Evolutionary conservation across 768 basidiomycete genomes (phyloP), one percentile per base, ranked within the genome.

Genomic region (Kwoniella europaea): DNA sequence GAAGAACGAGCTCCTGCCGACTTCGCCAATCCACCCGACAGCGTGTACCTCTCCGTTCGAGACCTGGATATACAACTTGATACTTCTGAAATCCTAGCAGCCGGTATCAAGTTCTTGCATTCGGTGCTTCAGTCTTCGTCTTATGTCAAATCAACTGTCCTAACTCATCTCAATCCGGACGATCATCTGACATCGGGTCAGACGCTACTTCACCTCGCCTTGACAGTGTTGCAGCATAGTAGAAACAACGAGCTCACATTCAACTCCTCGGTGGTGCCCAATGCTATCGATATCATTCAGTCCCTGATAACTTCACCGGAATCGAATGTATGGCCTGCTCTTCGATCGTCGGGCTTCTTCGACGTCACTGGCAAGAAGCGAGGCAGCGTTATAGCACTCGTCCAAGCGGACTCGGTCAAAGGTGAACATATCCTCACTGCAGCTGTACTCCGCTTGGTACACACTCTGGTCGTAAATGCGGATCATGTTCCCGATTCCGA

Each of bases 241-340:
- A 64, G 71, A n/a, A 29, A 84, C 57, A 84, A 82, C 7, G 85
- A 85, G n/a, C 84, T 87, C 22, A 86, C 88, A 20, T 87, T 88
- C 0, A 87, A 88, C 53, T 86, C 93, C 70, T 90, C 92, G 71
- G 91, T 91, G 2, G 92, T 91, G 9, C 69, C 63, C 7, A 24
- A 64, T n/a, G 89, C 92, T 4, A 88, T 96, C 85, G 91, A 89
- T 64, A 90, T 95, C 13, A 87, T 96, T 20, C 87, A 91, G 4
- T 90, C 90, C 0, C 86, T 95, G 41, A 87, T 94, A 44, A 91
- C 91, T 0, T 86, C 86, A 56, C 91, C 91, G 77, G 91, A 92
- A n/a, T 88, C 89, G 73, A 88, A 91, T 2, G 91, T 95, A 24
- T 96, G 93, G 94, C 85, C 93, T 10, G 94, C 91, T 76, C 88